Evolutionary conservation across 1,284 basidiomycete genomes (phyloP).

Genomic region (Ustanciosporium gigantosporum): DNA sequence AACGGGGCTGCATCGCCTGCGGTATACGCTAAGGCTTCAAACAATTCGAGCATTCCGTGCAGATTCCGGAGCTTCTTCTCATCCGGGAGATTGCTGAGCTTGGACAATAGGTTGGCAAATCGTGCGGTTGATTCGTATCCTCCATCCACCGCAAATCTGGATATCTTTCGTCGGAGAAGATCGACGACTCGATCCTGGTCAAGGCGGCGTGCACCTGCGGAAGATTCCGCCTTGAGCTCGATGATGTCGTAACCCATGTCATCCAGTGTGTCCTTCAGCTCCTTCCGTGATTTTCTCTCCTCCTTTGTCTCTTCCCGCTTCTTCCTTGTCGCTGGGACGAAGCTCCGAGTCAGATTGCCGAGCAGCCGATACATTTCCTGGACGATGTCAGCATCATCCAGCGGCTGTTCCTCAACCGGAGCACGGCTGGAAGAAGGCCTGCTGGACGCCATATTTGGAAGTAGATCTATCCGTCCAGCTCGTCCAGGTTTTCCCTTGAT

Average conservation of each 20-base stretch:
- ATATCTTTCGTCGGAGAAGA: slow-evolving; percentile 31
- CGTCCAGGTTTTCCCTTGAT: no score
- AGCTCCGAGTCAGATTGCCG: slow-evolving; percentile 36
- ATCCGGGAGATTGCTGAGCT: slow-evolving; percentile 1
- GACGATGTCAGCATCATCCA: slow-evolving; percentile 40
- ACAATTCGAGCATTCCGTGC: slow-evolving; percentile 26
- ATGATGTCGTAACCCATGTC: slow-evolving; percentile 42
- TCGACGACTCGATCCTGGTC: slow-evolving; percentile 16
- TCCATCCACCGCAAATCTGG: slow-evolving; percentile 27
- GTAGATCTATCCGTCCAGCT: no score
- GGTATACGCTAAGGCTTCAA: slow-evolving; percentile 30
- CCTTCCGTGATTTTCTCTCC: slow-evolving; percentile 24
- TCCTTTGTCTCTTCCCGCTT: slow-evolving; percentile 32
- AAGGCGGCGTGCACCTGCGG: slow-evolving; percentile 5
- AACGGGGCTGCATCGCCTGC: slow-evolving; percentile 14
- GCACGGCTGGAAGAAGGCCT: background rate
- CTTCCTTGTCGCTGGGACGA: slow-evolving; percentile 38
- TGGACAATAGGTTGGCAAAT: slow-evolving; percentile 16
- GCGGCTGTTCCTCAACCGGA: slow-evolving; percentile 2
- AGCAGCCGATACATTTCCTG: slow-evolving; percentile 39
- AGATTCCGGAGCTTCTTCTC: slow-evolving; percentile 14
- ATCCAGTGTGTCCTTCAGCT: slow-evolving; percentile 35
- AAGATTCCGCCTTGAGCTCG: slow-evolving; percentile 26
- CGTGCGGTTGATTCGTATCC: slow-evolving; percentile 34
- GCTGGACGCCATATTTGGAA: background rate